Base-by-base conservation (phyloP, 1,139 yeast species). In the Sugiyamaella sp. region DNA sequence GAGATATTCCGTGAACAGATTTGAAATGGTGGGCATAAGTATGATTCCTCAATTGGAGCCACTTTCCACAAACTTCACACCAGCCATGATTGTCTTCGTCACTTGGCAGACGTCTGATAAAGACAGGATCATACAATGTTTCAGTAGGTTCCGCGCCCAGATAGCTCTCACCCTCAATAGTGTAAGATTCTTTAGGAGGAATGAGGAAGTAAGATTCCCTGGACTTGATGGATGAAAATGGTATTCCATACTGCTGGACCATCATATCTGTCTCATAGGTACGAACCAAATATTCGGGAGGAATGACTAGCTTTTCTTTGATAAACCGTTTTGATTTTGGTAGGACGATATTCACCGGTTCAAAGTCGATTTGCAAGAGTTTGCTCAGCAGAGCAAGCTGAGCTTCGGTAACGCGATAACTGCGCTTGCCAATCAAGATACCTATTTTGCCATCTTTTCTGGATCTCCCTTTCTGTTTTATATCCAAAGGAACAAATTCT, bases 1-100 rank as follows among this genome's bases (percentile, higher is more conserved):
- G 61, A 14, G 61, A 58, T n/a, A 59, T 39, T 35, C 62, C 62
- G 38, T 59, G 62, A 16, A 51, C 49, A 2, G 61, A 57, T 47
- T 59, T 59, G 45, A 59, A 57, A 41, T 59, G 62, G 49, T 59
- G 62, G 4, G 62, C 62, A 45, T 59, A 59, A 3, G 62, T 51
- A 42, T 59, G 60, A 49, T 59, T 59, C 24, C 62, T 45, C 42
- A 59, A 54, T 45, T 59, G 62, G 17, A 59, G 46, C 62, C 62
- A 59, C 27, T 39, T 47, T 9, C 60, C 62, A 43, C 62, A 59
- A 3, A 57, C 58, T 25, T 59, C 62, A 44, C 62, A 59, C 62
- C 62, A 59, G 1, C 62, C 62, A 38, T 56, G 56, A 37, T 59
- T 59, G 44, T 59, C 62, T n/a, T 54, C 57, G 39, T 59, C 62